Evolutionary conservation across 2,329 filamentous ascomycete species (phyloP).

Genomic region (Xylariaceae sp.): DNA sequence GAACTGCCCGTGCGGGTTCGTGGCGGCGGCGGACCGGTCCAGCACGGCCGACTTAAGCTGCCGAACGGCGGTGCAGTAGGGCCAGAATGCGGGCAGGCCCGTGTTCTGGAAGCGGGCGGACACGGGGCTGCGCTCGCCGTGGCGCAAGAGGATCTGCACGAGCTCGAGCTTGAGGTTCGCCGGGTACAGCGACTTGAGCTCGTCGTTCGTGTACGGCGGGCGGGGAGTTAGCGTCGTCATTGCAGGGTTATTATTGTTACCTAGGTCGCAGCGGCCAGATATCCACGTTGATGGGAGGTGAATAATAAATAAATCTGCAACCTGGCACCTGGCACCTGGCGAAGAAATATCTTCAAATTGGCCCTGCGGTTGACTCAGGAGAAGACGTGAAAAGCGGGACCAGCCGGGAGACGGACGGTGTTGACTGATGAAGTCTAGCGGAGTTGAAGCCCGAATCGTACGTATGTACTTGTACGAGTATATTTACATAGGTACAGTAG

Average conservation of each 20-base stretch:
- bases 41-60: constrained; percentile 63
- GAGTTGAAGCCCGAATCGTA: not conserved
- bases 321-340: too few relatives aligned
- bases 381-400: not conserved
- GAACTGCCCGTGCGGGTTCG: constrained; percentile 40
- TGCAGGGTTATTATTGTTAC: constrained; percentile 15
- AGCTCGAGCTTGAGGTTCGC: constrained; percentile 77
- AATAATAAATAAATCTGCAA: not conserved
- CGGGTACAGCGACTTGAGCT: constrained; percentile 83
- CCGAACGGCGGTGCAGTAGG: constrained; percentile 81
- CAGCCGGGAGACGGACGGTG: not conserved
- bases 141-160: constrained; percentile 83
- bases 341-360: not conserved
- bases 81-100: constrained; percentile 74
- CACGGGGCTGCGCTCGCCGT: constrained; percentile 83
- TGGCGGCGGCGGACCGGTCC: constrained; percentile 33
- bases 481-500: not conserved
- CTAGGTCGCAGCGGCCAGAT: not conserved
- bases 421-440: not conserved
- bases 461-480: not conserved
- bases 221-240: constrained; percentile 83
- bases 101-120: constrained; percentile 85
- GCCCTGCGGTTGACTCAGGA: not conserved
- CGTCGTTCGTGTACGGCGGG: constrained; percentile 75
- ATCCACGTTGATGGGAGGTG: not conserved